Percentiles rank a stretch among this genome's conserved stretches.
These are phyloP conservation scores for Aspergillus sparsus DNA, from an alignment of 495 filamentous ascomycete species.

Conservation along the genomic window DNA sequence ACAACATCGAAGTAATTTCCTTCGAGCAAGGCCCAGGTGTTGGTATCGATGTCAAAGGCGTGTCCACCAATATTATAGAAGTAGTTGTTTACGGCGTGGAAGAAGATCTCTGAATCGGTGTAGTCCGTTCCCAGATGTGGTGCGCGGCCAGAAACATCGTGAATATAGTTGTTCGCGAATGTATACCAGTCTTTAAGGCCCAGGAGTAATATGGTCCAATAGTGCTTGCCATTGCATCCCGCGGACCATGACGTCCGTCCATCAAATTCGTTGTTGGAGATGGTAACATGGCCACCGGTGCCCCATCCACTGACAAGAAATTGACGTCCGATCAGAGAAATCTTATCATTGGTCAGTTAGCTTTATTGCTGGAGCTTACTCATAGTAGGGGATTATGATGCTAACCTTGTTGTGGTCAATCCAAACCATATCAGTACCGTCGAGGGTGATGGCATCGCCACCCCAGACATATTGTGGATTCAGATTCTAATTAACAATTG, in stretches of 20 bases:
- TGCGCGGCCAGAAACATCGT: conserved; percentile 47
- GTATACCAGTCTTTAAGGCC: conserved; percentile 24
- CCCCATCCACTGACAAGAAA: conserved; percentile 25
- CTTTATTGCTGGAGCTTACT: no score
- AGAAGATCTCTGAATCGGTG: conserved; percentile 40
- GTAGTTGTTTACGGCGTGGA: conserved; percentile 35
- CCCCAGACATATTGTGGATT: conserved; percentile 34
- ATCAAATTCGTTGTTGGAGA: conserved; percentile 45
- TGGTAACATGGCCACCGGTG: conserved; percentile 24
- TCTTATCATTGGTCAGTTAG: conserved; percentile 6
- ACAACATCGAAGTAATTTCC: conserved; percentile 24
- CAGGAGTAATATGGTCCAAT: conserved; percentile 44
- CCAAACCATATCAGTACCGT: conserved; percentile 25
- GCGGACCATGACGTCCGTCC: conserved; percentile 46
- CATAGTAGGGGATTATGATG: not conserved
- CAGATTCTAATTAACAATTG: conserved; percentile 9
- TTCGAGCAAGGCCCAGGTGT: conserved; percentile 21
- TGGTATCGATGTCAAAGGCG: conserved; percentile 23
- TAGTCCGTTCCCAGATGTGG: conserved; percentile 36
- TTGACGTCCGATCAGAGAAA: conserved; percentile 25
- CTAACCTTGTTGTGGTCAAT: conserved; percentile 28
- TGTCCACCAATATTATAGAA: conserved; percentile 26
- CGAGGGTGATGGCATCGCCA: conserved; percentile 28
- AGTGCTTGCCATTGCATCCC: conserved; percentile 51
- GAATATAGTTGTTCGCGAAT: conserved; percentile 31